phyloP scores from a whole-genome alignment of 2,329 filamentous ascomycete genomes.

The Setomelanomma holmii region DNA sequence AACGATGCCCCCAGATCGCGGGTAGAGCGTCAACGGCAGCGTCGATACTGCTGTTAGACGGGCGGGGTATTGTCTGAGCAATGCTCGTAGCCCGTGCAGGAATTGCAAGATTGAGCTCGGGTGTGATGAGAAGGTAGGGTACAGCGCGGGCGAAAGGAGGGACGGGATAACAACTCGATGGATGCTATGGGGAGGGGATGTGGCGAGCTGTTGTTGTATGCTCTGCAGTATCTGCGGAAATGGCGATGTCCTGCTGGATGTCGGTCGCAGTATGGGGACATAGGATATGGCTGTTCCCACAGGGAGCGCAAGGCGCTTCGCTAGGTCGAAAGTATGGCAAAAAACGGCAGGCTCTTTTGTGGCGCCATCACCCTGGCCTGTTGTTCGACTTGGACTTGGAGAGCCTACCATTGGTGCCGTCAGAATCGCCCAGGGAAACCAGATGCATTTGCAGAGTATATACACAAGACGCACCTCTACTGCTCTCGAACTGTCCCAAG shows the following conservation, averaged over 20 bases:
- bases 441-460: constrained; percentile 25
- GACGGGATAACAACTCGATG: constrained; percentile 87
- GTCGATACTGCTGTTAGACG: constrained; percentile 77
- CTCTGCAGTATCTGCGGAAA: constrained; percentile 72
- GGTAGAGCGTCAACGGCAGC: constrained; percentile 80
- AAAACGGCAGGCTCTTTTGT: constrained; percentile 52
- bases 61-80: constrained; percentile 72
- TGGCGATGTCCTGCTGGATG: constrained; percentile 60
- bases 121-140: constrained; percentile 71
- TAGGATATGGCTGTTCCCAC: constrained; percentile 52
- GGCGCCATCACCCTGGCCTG: constrained; percentile 55
- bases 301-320: constrained; percentile 56
- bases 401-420: constrained; percentile 25
- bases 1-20: constrained; percentile 75
- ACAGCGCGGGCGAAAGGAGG: constrained; percentile 85
- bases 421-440: constrained; percentile 16
- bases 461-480: constrained; percentile 64
- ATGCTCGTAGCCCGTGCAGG: constrained; percentile 75
- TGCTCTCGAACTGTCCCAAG: constrained; percentile 72
- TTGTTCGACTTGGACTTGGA: constrained; percentile 22
- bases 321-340: constrained; percentile 61
- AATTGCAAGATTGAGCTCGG: constrained; percentile 81
- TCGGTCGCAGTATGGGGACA: constrained; percentile 64
- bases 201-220: constrained; percentile 62
- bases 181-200: constrained; percentile 62